These are phyloP conservation scores for Platanthera zijinensis DNA, from an alignment of 106 monocot species.

Conservation along the genomic window DNA sequence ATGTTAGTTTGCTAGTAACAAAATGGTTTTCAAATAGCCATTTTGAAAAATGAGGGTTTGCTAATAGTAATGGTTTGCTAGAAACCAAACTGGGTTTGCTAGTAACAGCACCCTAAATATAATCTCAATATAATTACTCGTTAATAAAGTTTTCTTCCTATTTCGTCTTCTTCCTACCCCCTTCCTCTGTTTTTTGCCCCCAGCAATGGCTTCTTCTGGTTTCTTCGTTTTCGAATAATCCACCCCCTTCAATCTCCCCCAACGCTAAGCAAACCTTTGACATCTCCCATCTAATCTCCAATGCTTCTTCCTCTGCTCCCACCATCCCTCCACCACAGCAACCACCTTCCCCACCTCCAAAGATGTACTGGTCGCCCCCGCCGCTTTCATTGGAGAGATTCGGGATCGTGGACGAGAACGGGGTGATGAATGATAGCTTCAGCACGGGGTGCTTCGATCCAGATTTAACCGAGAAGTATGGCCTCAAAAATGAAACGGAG, in stretches of 20 bases:
- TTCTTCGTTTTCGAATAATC: too few species aligned
- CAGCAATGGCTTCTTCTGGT: too few species aligned
- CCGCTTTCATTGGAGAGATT: conserved; percentile 38
- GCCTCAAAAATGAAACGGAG: conserved; percentile 7
- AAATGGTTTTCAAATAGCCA: too few species aligned
- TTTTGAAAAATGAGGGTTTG: too few species aligned
- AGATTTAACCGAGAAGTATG: conserved; percentile 23
- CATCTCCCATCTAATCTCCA: conserved; percentile 11
- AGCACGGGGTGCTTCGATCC: conserved; percentile 31
- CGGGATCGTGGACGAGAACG: conserved; percentile 73
- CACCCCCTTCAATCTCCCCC: conserved; percentile 16
- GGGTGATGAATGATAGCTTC: conserved; percentile 61
- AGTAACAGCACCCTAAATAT: too few species aligned
- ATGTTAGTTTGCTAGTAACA: too few species aligned
- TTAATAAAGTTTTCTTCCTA: too few species aligned
- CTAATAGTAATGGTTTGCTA: too few species aligned
- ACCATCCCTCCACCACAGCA: conserved; percentile 10
- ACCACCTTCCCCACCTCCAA: background rate
- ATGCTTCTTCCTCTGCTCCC: background rate
- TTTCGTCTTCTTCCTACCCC: too few species aligned
- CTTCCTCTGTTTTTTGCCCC: too few species aligned
- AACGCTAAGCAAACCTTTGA: conserved; percentile 18
- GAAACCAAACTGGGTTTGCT: too few species aligned
- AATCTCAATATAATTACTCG: too few species aligned
- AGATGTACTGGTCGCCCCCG: conserved; percentile 13